Evolutionary conservation across 805 yeast genomes (phyloP).

Genomic region (Metschnikowia bowlesiae): DNA sequence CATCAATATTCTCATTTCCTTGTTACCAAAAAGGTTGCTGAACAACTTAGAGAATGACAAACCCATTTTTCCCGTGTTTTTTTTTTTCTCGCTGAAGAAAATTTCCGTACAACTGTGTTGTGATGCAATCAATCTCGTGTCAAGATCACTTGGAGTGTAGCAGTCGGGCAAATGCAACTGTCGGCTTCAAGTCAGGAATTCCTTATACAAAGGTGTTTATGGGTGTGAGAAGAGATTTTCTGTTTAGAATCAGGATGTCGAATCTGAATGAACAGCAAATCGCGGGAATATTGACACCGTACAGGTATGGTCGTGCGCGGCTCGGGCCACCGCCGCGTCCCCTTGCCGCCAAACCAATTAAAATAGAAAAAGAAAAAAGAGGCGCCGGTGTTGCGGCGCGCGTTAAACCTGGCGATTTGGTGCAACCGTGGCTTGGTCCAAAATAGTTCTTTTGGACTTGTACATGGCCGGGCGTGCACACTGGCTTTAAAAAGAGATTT

Average conservation of each 20-base stretch:
- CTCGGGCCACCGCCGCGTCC: constrained; percentile 10
- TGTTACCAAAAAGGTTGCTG: constrained; percentile 93
- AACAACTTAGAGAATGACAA: constrained; percentile 90
- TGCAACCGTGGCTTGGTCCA: not conserved
- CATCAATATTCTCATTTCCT: constrained; percentile 97
- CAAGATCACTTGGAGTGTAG: constrained; percentile 2
- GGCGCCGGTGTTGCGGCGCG: not conserved
- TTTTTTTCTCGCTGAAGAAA: not conserved
- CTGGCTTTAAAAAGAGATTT: too few species aligned
- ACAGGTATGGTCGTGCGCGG: constrained; percentile 16
- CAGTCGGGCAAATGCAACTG: constrained; percentile 2
- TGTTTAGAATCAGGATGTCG: constrained; percentile 17
- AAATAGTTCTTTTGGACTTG: too few species aligned
- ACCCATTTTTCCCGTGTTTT: constrained; percentile 57
- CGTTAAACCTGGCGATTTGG: not conserved
- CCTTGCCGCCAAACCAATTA: constrained; percentile 5
- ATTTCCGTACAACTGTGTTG: not conserved
- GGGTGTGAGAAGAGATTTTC: constrained; percentile 9
- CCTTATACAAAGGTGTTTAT: not conserved
- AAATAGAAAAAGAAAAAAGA: constrained; percentile 3
- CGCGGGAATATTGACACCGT: constrained; percentile 19
- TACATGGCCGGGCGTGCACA: too few species aligned
- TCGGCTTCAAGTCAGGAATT: not conserved
- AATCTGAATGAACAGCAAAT: constrained; percentile 21
- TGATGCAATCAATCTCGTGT: constrained; percentile 3